A percentile compares a stretch with the other conserved stretches of the same genome.
These are phyloP conservation scores for Arbutus unedo DNA, from an alignment of 148 eudicot species.

Conservation along the genomic window DNA sequence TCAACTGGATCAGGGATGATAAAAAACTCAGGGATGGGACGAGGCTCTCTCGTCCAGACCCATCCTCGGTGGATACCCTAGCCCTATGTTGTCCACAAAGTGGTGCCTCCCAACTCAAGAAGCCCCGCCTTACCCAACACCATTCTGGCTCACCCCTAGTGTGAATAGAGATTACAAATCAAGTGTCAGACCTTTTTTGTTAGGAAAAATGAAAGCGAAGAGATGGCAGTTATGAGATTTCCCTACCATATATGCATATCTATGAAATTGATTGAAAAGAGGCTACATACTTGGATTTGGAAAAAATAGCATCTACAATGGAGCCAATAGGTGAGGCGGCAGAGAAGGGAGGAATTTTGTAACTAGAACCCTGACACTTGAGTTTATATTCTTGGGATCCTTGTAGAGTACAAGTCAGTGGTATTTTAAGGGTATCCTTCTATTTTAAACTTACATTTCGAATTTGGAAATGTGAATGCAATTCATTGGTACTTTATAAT, in stretches of 20 bases:
- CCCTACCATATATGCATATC: not conserved
- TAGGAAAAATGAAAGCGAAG: not conserved
- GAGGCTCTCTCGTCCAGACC: not conserved
- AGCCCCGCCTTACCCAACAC: not conserved
- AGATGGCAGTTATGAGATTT: not conserved
- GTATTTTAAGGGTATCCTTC: not conserved
- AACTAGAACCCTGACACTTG: not conserved
- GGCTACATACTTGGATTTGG: not conserved
- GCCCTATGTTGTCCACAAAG: not conserved
- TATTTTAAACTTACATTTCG: no score
- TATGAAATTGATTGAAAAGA: not conserved
- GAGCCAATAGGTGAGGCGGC: not conserved
- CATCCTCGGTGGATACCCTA: not conserved
- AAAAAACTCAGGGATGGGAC: not conserved
- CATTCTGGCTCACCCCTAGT: not conserved
- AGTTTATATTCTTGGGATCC: not conserved
- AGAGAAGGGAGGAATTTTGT: not conserved
- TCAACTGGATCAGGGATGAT: not conserved
- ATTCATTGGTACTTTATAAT: no score
- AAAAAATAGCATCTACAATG: not conserved
- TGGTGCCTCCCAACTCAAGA: not conserved
- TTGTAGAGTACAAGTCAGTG: not conserved
- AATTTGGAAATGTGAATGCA: no score
- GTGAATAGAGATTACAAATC: slow-evolving; percentile 4
- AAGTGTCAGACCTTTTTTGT: not conserved